phyloP scores from a whole-genome alignment of 192 early-diverging fungal species.

The Mortierella hygrophila region DNA sequence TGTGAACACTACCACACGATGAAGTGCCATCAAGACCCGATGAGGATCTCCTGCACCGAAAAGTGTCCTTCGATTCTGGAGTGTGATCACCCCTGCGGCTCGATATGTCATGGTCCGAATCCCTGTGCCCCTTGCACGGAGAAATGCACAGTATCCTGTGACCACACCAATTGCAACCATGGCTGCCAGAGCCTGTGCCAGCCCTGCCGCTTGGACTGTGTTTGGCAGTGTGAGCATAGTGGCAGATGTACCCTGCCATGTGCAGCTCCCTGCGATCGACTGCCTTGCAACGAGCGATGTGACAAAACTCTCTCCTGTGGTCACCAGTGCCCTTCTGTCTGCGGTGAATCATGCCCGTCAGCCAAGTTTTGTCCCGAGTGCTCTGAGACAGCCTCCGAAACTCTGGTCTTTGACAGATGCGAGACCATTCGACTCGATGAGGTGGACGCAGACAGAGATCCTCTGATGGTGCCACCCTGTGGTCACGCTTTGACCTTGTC shows the following conservation, averaged over 20 bases:
- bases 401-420: not conserved
- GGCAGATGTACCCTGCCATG: conserved; percentile 62
- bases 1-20: conserved; percentile 57
- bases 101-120: conserved; percentile 14
- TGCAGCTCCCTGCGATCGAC: conserved; percentile 66
- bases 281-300: conserved; percentile 70
- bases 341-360: conserved; percentile 60
- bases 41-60: conserved; percentile 16
- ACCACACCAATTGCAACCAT: conserved; percentile 52
- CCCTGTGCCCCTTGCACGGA: conserved; percentile 59
- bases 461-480: conserved; percentile 60
- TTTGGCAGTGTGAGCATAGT: conserved; percentile 66
- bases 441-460: conserved; percentile 52
- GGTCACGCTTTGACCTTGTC: conserved; percentile 61
- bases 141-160: conserved; percentile 56
- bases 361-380: conserved; percentile 36
- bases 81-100: conserved; percentile 53
- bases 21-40: conserved; percentile 26
- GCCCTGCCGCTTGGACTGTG: conserved; percentile 60
- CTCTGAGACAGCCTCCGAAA: not conserved
- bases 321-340: conserved; percentile 61
- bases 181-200: conserved; percentile 55
- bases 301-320: conserved; percentile 56
- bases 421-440: conserved; percentile 35
- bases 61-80: conserved; percentile 26